A percentile compares a stretch with the other conserved stretches of the same genome.
These are phyloP conservation scores for Aspergillus ruber DNA, from an alignment of 2,329 filamentous ascomycete species.

Conservation along the genomic window DNA sequence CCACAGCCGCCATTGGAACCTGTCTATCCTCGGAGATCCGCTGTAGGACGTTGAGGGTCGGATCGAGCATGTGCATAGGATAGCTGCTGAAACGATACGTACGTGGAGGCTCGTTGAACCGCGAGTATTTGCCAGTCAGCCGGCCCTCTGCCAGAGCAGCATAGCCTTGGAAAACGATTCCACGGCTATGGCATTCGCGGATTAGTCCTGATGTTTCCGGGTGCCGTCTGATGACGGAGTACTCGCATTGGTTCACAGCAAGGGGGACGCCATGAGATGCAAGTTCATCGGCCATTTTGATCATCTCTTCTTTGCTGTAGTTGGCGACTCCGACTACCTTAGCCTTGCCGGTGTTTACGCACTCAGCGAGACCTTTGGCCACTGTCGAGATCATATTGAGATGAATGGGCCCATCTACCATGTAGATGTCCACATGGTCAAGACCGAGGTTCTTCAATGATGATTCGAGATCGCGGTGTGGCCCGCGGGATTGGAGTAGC, in stretches of 20 bases:
- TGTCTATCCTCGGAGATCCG: slow-evolving; percentile 30
- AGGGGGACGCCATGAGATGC: slow-evolving; percentile 33
- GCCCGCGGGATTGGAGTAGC: slow-evolving; percentile 25
- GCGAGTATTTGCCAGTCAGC: slow-evolving; percentile 36
- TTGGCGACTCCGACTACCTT: slow-evolving; percentile 41
- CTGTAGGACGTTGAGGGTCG: slow-evolving; percentile 29
- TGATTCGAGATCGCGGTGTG: slow-evolving; percentile 30
- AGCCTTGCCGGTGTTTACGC: slow-evolving; percentile 37
- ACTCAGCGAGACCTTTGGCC: slow-evolving; percentile 38
- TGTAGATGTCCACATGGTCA: slow-evolving; percentile 38
- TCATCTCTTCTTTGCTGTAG: slow-evolving; percentile 37
- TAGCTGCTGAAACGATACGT: slow-evolving; percentile 38
- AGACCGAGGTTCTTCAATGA: slow-evolving; percentile 35
- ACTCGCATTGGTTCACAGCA: slow-evolving; percentile 42
- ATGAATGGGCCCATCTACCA: slow-evolving; percentile 42
- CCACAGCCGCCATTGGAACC: slow-evolving; percentile 33
- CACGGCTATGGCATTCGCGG: slow-evolving; percentile 34
- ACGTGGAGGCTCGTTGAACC: slow-evolving; percentile 31
- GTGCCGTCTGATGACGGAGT: slow-evolving; percentile 35
- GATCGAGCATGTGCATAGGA: slow-evolving; percentile 39
- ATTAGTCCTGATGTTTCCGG: slow-evolving; percentile 38
- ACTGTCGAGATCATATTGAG: slow-evolving; percentile 32
- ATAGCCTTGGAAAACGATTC: slow-evolving; percentile 40
- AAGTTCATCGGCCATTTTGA: slow-evolving; percentile 38
- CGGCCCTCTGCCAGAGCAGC: slow-evolving; percentile 36